Evolutionary conservation across 345 rosid genomes (phyloP).

Genomic region (Hypericum androsaemum): DNA sequence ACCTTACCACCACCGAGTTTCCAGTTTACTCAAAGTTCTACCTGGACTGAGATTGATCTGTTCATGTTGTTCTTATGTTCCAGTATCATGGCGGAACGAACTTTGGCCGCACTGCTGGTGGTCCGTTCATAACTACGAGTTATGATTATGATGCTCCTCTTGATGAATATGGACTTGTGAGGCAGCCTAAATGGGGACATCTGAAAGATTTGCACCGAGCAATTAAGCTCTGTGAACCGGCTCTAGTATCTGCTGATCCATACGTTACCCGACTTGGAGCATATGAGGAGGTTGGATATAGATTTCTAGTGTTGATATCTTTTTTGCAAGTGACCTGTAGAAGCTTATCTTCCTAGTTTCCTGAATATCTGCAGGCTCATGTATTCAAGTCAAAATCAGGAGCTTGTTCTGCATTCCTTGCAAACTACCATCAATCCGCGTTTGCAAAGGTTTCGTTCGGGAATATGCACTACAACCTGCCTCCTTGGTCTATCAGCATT

Average conservation of each 20-base stretch:
- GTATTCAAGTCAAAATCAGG: constrained; percentile 69
- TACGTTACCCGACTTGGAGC: not conserved
- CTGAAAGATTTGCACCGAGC: constrained; percentile 1
- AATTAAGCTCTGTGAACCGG: constrained; percentile 1
- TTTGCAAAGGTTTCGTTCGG: constrained; percentile 66
- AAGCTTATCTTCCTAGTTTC: constrained; percentile 2
- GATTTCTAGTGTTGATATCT: not conserved
- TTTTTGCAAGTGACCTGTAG: too few species aligned
- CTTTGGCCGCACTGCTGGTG: constrained; percentile 9
- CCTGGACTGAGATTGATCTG: not conserved
- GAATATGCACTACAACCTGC: constrained; percentile 73
- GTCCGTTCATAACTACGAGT: constrained; percentile 1
- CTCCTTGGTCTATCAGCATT: constrained; percentile 99
- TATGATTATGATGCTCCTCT: constrained; percentile 9
- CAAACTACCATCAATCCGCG: constrained; percentile 61
- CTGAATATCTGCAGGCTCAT: constrained; percentile 51
- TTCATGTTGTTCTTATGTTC: not conserved
- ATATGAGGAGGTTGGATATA: not conserved
- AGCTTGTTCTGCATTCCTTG: constrained; percentile 90
- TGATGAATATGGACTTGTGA: constrained; percentile 10
- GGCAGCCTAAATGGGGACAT: constrained; percentile 1
- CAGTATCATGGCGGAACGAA: constrained; percentile 10
- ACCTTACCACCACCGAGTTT: too few species aligned
- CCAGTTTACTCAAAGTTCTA: too few species aligned
- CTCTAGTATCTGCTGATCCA: not conserved